Percentiles rank a stretch among this genome's conserved stretches.
Conservation (phyloP, 2,329 filamentous ascomycete species). For the Tolypocladium endophyticum region DNA sequence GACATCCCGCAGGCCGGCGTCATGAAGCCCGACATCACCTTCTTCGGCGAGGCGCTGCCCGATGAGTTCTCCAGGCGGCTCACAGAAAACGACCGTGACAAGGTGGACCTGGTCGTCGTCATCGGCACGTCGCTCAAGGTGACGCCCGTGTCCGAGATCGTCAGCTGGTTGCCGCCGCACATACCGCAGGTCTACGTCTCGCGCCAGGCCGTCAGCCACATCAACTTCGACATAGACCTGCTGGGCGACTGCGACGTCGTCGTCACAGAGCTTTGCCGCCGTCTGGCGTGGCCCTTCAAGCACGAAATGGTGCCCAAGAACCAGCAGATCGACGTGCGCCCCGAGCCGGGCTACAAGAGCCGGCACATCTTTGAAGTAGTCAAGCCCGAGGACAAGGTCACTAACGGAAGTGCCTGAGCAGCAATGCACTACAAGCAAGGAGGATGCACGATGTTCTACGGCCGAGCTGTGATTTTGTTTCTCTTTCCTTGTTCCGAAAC, state of each 20-base stretch:
- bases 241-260: slow-evolving; percentile 92
- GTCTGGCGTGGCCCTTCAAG: slow-evolving; percentile 67
- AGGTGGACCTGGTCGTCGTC: slow-evolving; percentile 82
- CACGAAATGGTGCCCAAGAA: slow-evolving; percentile 74
- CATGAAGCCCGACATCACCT: slow-evolving; percentile 97
- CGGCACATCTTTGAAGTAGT: slow-evolving; percentile 25
- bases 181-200: slow-evolving; percentile 89
- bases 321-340: slow-evolving; percentile 48
- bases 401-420: background rate
- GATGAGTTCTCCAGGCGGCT: slow-evolving; percentile 73
- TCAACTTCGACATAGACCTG: slow-evolving; percentile 93
- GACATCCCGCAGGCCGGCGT: slow-evolving; percentile 59
- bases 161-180: slow-evolving; percentile 64
- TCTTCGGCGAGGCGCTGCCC: slow-evolving; percentile 88
- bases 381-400: background rate
- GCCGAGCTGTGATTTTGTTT: background rate
- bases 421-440: background rate
- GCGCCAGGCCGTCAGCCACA: slow-evolving; percentile 71
- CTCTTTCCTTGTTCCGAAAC: too few species aligned
- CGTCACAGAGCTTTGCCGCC: slow-evolving; percentile 73
- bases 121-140: slow-evolving; percentile 96
- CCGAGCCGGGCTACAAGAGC: slow-evolving; percentile 21
- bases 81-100: slow-evolving; percentile 67
- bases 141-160: slow-evolving; percentile 86
- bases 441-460: background rate